phyloP scores from a whole-genome alignment of 2,329 filamentous ascomycete species.

The Scopulariopsis brevicaulis region DNA sequence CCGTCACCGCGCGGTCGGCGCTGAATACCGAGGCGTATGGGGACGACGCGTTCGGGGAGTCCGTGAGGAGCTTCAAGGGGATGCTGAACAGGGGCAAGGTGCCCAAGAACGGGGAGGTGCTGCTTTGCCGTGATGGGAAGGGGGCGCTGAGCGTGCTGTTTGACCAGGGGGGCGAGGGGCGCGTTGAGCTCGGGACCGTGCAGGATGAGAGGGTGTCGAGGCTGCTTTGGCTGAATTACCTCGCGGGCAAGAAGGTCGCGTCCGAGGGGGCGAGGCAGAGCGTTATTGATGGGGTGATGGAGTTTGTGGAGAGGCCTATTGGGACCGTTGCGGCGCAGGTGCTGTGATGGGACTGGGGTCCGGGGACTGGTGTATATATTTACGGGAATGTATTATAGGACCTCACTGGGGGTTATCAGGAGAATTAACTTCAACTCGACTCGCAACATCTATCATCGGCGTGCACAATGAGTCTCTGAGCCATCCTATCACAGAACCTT shows the following conservation, averaged over 20 bases:
- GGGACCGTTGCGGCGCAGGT: slow-evolving; percentile 80
- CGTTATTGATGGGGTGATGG: slow-evolving; percentile 79
- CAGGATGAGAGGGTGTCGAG: slow-evolving; percentile 70
- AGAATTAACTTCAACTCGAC: not conserved
- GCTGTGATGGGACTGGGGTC: slow-evolving; percentile 18
- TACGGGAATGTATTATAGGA: not conserved
- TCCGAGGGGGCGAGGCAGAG: slow-evolving; percentile 71
- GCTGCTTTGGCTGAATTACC: slow-evolving; percentile 80
- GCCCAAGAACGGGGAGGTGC: slow-evolving; percentile 66
- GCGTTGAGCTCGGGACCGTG: slow-evolving; percentile 57
- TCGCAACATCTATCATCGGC: not conserved
- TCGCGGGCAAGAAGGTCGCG: slow-evolving; percentile 77
- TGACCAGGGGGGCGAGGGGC: slow-evolving; percentile 37
- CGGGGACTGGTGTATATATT: not conserved
- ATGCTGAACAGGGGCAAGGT: slow-evolving; percentile 75
- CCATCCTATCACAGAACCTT: not conserved
- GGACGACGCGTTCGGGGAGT: slow-evolving; percentile 65
- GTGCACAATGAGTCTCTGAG: not conserved
- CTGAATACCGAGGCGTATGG: slow-evolving; percentile 34
- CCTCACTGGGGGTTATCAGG: not conserved
- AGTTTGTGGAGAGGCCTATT: slow-evolving; percentile 76
- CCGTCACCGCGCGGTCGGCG: slow-evolving; percentile 63
- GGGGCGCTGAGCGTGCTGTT: slow-evolving; percentile 61
- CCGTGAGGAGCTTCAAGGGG: slow-evolving; percentile 66
- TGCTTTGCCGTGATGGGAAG: slow-evolving; percentile 54